Evolutionary conservation across 208 protist genomes (phyloP), one percentile per base, ranked within the genome.

Genomic region (Acanthamoeba quina): DNA sequence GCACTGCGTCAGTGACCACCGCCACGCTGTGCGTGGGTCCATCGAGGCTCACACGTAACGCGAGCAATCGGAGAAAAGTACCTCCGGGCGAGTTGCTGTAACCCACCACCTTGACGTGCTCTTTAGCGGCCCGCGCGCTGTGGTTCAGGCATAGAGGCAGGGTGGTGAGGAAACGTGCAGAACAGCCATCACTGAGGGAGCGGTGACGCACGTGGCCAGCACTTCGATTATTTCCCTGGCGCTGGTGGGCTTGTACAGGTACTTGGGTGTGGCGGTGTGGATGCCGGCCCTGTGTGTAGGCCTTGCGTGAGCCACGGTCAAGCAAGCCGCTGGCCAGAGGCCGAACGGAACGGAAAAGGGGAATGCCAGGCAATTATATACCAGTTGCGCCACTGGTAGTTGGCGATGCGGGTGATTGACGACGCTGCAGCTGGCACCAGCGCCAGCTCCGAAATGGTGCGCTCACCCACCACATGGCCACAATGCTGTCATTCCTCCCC

Each of bases 191-290:
- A 41, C 31, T 15, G 29, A 64, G 19, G 37, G 37, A 64, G 9
- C 0, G 56, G 15, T 37, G 26, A 26, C 44, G 47, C 52, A 74
- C 60, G 58, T 21, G 34, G 29, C 41, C 17, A 93, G 44, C 26
- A 93, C 68, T 19, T 93, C 41, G 19, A 93, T 82, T 62, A 93
- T 93, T 19, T 93, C 89, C 54, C 56, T 74, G 34, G n/a, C 89
- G 49, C 44, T 82, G 64, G 60, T 62, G 41, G 89, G 89, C 60
- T 31, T 93, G 66, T 62, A 80, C 13, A 93, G 37, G 34, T 47
- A 80, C 68, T 80, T 93, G 2, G 89, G 89, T 47, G 11, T 29
- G 17, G 34, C 41, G 11, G 89, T 52, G 44, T 93, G 89, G 54
- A 80, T 93, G 24, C 54, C 66, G 19, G 89, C 89, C 89, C 89